Percentiles rank a stretch among this genome's conserved stretches.
These are phyloP conservation scores for Trichoderma sp. DNA, from an alignment of 2,329 filamentous ascomycete species.

Conservation along the genomic window DNA sequence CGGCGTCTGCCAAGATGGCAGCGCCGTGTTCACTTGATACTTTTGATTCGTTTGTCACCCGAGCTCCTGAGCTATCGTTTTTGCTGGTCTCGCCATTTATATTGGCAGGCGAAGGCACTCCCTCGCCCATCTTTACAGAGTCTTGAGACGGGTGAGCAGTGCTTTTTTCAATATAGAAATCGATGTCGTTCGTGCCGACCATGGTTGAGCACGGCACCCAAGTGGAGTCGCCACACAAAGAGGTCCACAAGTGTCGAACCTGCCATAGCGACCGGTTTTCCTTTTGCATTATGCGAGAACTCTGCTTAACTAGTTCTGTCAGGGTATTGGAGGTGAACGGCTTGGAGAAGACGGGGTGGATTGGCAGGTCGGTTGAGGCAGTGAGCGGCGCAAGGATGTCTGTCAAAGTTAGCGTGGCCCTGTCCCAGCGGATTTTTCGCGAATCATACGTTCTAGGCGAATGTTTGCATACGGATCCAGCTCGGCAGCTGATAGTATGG, in stretches of 20 bases:
- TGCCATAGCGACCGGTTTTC: slow-evolving; percentile 73
- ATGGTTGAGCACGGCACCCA: slow-evolving; percentile 65
- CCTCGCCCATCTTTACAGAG: slow-evolving; percentile 31
- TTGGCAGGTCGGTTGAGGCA: slow-evolving; percentile 70
- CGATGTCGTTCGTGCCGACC: slow-evolving; percentile 57
- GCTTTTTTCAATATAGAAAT: slow-evolving; percentile 55
- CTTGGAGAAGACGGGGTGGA: slow-evolving; percentile 72
- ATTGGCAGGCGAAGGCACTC: slow-evolving; percentile 18
- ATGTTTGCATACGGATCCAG: slow-evolving; percentile 75
- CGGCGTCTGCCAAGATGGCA: slow-evolving; percentile 27
- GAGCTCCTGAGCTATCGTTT: background rate
- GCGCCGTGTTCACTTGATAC: slow-evolving; percentile 17
- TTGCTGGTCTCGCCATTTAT: slow-evolving; percentile 32
- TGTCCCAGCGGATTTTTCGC: background rate
- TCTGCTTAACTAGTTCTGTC: slow-evolving; percentile 69
- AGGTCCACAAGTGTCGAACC: slow-evolving; percentile 72
- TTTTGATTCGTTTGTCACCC: slow-evolving; percentile 1
- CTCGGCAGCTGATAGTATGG: slow-evolving; percentile 63
- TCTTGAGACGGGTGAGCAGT: slow-evolving; percentile 43
- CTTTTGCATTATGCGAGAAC: slow-evolving; percentile 69
- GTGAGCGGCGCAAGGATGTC: slow-evolving; percentile 76
- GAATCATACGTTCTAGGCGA: slow-evolving; percentile 65
- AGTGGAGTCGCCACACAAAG: slow-evolving; percentile 72
- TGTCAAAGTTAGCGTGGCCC: slow-evolving; percentile 42
- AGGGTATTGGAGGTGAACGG: slow-evolving; percentile 75